A percentile compares a stretch with the other conserved stretches of the same genome.
Evolutionary conservation across 192 early-diverging fungal genomes (phyloP).

Genomic region (Umbelopsis sp.): DNA sequence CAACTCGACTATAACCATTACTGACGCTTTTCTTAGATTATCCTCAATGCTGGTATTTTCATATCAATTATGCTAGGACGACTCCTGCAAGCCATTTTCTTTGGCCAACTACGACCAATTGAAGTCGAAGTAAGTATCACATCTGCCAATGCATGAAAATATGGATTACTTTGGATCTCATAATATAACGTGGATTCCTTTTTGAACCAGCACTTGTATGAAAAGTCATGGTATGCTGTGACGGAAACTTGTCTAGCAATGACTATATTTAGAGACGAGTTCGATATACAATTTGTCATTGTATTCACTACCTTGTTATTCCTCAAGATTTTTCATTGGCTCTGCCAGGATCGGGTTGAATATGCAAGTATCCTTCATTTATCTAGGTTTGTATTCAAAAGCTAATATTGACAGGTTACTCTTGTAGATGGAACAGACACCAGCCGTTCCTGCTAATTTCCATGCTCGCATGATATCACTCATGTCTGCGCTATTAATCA

Average conservation of each 20-base stretch:
- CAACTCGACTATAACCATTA: no score
- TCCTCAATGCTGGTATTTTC: constrained; percentile 80
- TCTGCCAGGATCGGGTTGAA: constrained; percentile 87
- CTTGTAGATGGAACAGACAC: constrained; percentile 82
- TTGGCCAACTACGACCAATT: constrained; percentile 87
- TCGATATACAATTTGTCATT: constrained; percentile 82
- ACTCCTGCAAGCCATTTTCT: constrained; percentile 78
- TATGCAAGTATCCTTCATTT: constrained; percentile 56
- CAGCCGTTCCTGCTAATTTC: constrained; percentile 62
- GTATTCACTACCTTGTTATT: constrained; percentile 89
- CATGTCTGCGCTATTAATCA: constrained; percentile 61
- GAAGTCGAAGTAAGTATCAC: constrained; percentile 80
- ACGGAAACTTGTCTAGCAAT: constrained; percentile 96
- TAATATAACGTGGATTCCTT: not conserved
- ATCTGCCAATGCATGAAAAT: no score
- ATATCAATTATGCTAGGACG: constrained; percentile 81
- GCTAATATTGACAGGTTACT: not conserved
- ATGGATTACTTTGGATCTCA: not conserved
- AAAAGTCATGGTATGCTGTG: constrained; percentile 95
- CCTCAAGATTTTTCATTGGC: constrained; percentile 97
- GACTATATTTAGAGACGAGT: constrained; percentile 95
- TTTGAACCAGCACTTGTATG: constrained; percentile 94
- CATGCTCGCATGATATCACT: constrained; percentile 73
- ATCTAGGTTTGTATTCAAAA: not conserved
- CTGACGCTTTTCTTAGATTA: constrained; percentile 56